phyloP scores from a whole-genome alignment of 768 basidiomycete species.

The Lepiota brunneoincarnata region DNA sequence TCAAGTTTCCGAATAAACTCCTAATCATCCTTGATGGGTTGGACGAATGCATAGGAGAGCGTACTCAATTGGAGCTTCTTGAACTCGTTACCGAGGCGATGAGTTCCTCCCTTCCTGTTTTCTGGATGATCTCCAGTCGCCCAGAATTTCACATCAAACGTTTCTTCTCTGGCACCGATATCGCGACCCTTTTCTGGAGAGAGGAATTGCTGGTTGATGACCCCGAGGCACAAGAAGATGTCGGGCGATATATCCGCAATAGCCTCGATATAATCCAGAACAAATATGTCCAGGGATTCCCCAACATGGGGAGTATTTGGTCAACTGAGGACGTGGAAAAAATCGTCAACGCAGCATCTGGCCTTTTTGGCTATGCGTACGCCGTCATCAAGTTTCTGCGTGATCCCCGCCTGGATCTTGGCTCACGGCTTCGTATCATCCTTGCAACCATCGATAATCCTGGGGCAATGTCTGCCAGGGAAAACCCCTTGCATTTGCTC shows the following conservation, averaged over 20 bases:
- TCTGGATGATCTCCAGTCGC: constrained; percentile 11
- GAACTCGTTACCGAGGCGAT: background rate
- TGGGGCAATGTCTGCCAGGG: too few relatives aligned
- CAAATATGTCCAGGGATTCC: too few relatives aligned
- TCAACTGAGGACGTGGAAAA: background rate
- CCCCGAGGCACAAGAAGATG: background rate
- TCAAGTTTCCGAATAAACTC: background rate
- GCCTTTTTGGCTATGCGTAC: constrained; percentile 13
- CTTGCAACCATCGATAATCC: background rate
- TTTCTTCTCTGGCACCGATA: background rate
- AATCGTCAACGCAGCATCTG: constrained; percentile 7
- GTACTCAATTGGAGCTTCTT: background rate
- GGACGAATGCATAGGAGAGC: background rate
- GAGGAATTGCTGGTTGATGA: background rate
- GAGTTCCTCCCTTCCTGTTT: background rate
- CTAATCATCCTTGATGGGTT: background rate
- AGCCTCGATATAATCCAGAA: too few relatives aligned
- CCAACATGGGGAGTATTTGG: too few relatives aligned
- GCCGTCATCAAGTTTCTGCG: constrained; percentile 9
- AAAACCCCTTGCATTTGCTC: background rate
- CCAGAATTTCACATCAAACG: constrained; percentile 8
- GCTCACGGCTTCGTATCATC: background rate
- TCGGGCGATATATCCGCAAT: background rate
- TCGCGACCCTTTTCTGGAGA: background rate
- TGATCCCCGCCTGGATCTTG: constrained; percentile 8